A percentile compares a stretch with the other conserved stretches of the same genome.
Conservation (phyloP, 2,329 filamentous ascomycete genomes). For the Neurospora sp. region DNA sequence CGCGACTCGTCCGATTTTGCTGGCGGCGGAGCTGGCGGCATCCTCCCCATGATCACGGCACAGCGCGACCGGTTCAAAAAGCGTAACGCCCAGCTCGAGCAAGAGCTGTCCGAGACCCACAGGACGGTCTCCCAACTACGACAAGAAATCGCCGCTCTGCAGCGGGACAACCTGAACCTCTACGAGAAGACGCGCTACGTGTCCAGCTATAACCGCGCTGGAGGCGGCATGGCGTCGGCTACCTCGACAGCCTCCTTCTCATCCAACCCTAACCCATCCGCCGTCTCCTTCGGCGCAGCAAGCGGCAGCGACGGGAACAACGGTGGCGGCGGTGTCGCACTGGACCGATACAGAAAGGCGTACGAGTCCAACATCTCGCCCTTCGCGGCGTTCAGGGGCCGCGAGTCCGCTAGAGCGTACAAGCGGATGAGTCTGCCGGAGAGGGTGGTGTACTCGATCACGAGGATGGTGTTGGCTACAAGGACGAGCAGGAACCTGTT, state of each 20-base stretch:
- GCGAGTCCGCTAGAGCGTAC: constrained; percentile 83
- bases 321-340: constrained; percentile 56
- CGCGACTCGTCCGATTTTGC: constrained; percentile 38
- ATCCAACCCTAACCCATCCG: constrained; percentile 65
- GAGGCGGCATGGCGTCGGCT: constrained; percentile 32
- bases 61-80: constrained; percentile 98
- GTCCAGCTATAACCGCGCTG: constrained; percentile 76
- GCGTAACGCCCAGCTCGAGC: constrained; percentile 82
- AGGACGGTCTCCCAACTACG: constrained; percentile 73
- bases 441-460: constrained; percentile 80
- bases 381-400: constrained; percentile 89
- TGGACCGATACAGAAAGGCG: constrained; percentile 80
- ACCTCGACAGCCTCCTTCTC: constrained; percentile 56
- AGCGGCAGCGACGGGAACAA: constrained; percentile 38
- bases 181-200: constrained; percentile 98
- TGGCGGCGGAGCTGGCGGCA: constrained; percentile 69
- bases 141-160: constrained; percentile 81
- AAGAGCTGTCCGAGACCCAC: constrained; percentile 78
- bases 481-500: constrained; percentile 88
- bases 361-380: constrained; percentile 95
- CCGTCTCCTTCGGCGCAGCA: constrained; percentile 50
- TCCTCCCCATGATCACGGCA: constrained; percentile 95
- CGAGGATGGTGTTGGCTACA: constrained; percentile 81
- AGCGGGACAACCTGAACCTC: constrained; percentile 90
- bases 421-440: constrained; percentile 90